A percentile compares a stretch with the other conserved stretches of the same genome.
Conservation (phyloP, 73 alveolate genomes). For the Durusdinium trenchii region DNA sequence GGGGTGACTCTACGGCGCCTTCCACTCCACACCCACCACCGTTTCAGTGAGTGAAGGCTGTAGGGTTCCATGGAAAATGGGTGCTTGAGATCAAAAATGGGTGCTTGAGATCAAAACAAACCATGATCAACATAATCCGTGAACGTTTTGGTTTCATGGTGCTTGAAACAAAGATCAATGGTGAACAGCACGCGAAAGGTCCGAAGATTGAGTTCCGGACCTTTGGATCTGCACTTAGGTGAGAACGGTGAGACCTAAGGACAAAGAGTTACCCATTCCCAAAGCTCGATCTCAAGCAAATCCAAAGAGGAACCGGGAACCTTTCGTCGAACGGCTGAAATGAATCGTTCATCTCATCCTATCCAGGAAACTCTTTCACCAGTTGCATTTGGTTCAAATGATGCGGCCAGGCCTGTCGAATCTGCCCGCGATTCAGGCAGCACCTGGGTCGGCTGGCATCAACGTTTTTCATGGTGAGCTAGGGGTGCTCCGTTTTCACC, state of each 20-base stretch:
- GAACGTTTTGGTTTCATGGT: background rate
- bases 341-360: background rate
- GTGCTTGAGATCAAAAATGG: background rate
- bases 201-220: too few relatives aligned
- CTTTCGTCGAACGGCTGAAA: background rate
- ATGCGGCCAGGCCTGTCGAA: too few relatives aligned
- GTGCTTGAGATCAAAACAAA: background rate
- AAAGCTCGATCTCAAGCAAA: background rate
- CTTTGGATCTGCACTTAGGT: too few relatives aligned
- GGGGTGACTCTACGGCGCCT: background rate
- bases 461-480: background rate
- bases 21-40: background rate
- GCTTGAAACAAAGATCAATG: background rate
- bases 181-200: too few relatives aligned
- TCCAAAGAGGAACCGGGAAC: background rate
- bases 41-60: too few relatives aligned
- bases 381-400: slow-evolving; percentile 33
- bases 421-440: slow-evolving; percentile 74
- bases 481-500: background rate
- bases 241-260: too few relatives aligned
- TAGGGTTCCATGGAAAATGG: background rate
- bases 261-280: too few relatives aligned
- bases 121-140: background rate
- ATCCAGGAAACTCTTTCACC: background rate
- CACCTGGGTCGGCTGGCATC: background rate